Percentiles rank a stretch among this genome's conserved stretches.
Evolutionary conservation across 2,329 filamentous ascomycete genomes (phyloP).

Genomic region (Pseudocercospora cruenta): DNA sequence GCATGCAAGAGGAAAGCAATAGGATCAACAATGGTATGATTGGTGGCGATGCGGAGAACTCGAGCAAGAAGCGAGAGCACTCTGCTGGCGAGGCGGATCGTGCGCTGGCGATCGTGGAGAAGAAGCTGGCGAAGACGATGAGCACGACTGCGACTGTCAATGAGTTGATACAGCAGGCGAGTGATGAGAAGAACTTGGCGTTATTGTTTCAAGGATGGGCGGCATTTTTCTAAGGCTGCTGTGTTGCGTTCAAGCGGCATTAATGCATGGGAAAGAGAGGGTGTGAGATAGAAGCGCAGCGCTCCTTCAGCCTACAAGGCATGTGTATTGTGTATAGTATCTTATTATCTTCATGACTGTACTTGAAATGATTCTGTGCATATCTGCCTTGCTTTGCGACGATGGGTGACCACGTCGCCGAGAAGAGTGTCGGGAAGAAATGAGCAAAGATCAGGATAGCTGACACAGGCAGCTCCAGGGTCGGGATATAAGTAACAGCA

Average conservation of each 20-base stretch:
- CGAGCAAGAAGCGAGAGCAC: conserved; percentile 46
- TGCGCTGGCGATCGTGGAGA: conserved; percentile 88
- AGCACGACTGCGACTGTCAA: conserved; percentile 96
- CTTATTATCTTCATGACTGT: neutral
- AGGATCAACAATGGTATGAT: conserved; percentile 34
- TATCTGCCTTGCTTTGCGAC: neutral
- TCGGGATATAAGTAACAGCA: too few relatives aligned
- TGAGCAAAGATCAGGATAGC: neutral
- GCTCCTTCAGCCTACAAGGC: neutral
- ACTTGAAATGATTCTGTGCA: neutral
- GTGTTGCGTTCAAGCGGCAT: neutral
- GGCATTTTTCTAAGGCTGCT: conserved; percentile 30
- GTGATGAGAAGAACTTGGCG: conserved; percentile 88
- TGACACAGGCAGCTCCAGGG: too few relatives aligned
- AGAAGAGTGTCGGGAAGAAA: neutral
- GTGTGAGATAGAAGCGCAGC: neutral
- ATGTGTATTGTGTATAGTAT: neutral
- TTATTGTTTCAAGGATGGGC: conserved; percentile 68
- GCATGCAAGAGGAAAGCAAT: conserved; percentile 66
- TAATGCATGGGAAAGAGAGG: neutral
- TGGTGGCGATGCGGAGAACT: conserved; percentile 22
- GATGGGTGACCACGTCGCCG: too few relatives aligned
- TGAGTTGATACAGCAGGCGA: conserved; percentile 93
- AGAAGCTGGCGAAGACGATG: conserved; percentile 91
- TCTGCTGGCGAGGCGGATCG: conserved; percentile 83